Conservation (phyloP, 1,284 basidiomycete genomes). For the Paramarasmius palmivorus region DNA sequence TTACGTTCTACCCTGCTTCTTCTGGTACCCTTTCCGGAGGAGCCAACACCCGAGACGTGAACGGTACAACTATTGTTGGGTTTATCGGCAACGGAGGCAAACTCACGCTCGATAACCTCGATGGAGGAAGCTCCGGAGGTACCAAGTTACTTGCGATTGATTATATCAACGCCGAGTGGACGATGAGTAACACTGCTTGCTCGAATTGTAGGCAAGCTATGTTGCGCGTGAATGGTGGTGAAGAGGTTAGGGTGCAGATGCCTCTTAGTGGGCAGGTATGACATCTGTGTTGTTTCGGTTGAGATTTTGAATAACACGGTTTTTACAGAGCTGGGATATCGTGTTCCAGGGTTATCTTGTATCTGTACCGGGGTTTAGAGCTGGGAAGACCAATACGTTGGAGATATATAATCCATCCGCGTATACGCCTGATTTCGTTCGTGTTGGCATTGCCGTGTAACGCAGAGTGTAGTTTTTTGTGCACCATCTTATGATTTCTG, state of each 20-base stretch:
- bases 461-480: too few species aligned
- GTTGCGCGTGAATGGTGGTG: slow-evolving; percentile 46
- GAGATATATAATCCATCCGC: slow-evolving; percentile 41
- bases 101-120: slow-evolving; percentile 41
- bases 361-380: slow-evolving; percentile 39
- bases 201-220: slow-evolving; percentile 49
- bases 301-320: not conserved
- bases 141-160: slow-evolving; percentile 45
- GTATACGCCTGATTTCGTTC: slow-evolving; percentile 42
- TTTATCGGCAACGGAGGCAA: slow-evolving; percentile 44
- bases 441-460: slow-evolving; percentile 36
- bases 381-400: slow-evolving; percentile 43
- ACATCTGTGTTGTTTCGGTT: too few species aligned
- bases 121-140: slow-evolving; percentile 41
- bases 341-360: slow-evolving; percentile 39
- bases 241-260: slow-evolving; percentile 43
- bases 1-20: slow-evolving; percentile 41
- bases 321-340: slow-evolving; percentile 44
- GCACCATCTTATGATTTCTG: too few species aligned
- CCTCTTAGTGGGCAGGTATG: slow-evolving; percentile 49
- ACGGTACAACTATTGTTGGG: slow-evolving; percentile 40
- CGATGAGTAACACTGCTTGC: slow-evolving; percentile 42
- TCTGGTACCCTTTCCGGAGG: slow-evolving; percentile 39
- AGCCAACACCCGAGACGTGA: slow-evolving; percentile 38
- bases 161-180: slow-evolving; percentile 48